phyloP scores from a whole-genome alignment of 352 stramenopile genomes.

The Poterioochromonas sp. region DNA sequence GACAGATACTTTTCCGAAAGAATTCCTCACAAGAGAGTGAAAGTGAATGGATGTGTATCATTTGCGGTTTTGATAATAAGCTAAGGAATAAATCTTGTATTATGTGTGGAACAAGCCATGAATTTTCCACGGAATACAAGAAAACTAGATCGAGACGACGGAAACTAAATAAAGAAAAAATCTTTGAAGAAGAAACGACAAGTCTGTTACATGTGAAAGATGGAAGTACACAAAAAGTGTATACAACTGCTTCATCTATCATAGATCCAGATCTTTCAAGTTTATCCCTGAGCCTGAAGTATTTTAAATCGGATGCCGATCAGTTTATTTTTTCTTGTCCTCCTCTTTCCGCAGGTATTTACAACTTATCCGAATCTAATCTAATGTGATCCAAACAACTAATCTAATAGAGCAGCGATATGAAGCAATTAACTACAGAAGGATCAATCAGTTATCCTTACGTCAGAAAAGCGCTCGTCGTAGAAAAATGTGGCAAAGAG shows the following conservation, averaged over 20 bases:
- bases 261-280: too few species aligned
- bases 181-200: too few species aligned
- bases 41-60: slow-evolving; percentile 60
- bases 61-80: slow-evolving; percentile 76
- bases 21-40: background rate
- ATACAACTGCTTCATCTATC: too few species aligned
- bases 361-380: too few species aligned
- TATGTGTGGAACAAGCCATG: slow-evolving; percentile 59
- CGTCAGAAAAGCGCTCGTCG: slow-evolving; percentile 66
- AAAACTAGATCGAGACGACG: background rate
- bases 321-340: too few species aligned
- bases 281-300: background rate
- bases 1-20: background rate
- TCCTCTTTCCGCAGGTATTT: too few species aligned
- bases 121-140: slow-evolving; percentile 20
- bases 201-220: too few species aligned
- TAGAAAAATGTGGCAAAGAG: slow-evolving; percentile 66
- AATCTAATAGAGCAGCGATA: slow-evolving; percentile 39
- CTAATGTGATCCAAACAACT: too few species aligned
- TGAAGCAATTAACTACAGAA: slow-evolving; percentile 60
- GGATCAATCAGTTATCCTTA: slow-evolving; percentile 63
- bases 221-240: too few species aligned
- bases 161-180: background rate
- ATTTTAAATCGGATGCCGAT: background rate
- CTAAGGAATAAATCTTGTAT: slow-evolving; percentile 65